Base-by-base conservation (phyloP, 192 early-diverging fungal genomes). In the Pecoramyces ruminantium region DNA sequence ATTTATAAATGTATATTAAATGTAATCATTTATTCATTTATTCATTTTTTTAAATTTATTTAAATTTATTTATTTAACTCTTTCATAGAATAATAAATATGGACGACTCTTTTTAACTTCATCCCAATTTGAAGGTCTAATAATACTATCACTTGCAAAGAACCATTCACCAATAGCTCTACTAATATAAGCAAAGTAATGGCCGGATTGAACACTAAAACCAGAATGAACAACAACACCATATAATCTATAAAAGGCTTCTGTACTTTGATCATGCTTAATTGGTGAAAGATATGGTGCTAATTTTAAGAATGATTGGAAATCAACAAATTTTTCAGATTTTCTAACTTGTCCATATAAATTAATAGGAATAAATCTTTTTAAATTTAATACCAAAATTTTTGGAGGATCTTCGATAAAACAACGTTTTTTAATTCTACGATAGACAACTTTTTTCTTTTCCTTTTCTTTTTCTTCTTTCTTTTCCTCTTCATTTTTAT, bases 101-200 rank as follows among this genome's bases (percentile, higher is more conserved):
- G 51, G 51, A 67, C 51, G 3, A 67, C 51, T 67, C 17, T 67
- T 67, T 17, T 67, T 67, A 0, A 67, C 51, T n/a, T 67, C 51
- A n/a, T 67, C 51, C 51, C 51, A 67, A 67, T n/a, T 17, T n/a
- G 51, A 67, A 0, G 51, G 51, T n/a, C 18, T 67, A n/a, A 67
- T 67, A n/a, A 5, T 67, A n/a, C 21, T n/a, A 67, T 67, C 51
- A 67, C 51, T 67, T 21, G 51, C 51, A 67, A n/a, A 67, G 25
- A 67, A 67, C 51, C 51, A 67, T n/a, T 67, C 51, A 11, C 51
- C 51, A n/a, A 67, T 5, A 0, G 17, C n/a, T 67, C 51, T 67
- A n/a, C 51, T 85, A 16, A 85, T 88, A 51, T 84, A 88, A 2
- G 88, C 84, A 79, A 88, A 88, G 78, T 88, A 88, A 80, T 88